Evolutionary conservation across 768 basidiomycete genomes (phyloP).

Genomic region (Floccularia luteovirens): DNA sequence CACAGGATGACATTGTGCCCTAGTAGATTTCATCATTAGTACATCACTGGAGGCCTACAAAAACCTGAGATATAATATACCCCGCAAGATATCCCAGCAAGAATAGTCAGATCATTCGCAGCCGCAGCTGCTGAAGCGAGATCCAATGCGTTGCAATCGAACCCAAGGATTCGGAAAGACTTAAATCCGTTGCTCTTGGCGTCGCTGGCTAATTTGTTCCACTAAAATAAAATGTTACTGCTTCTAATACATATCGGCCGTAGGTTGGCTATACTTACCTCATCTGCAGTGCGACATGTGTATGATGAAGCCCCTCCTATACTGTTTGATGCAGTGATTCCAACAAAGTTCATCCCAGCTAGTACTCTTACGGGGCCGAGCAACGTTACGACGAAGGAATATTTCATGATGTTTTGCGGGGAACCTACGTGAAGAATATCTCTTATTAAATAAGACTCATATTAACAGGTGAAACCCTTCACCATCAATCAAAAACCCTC

Average conservation of each 20-base stretch:
- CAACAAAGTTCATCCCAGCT: conserved; percentile 23
- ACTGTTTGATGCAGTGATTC: conserved; percentile 23
- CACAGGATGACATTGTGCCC: conserved; percentile 21
- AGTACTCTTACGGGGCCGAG: no score
- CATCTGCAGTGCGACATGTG: conserved; percentile 24
- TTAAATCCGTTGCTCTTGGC: conserved; percentile 22
- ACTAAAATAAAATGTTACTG: no score
- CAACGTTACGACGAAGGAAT: no score
- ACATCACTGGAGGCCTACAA: no score
- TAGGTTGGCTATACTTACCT: conserved; percentile 16
- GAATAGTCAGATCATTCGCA: conserved; percentile 17
- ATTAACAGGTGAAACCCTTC: no score
- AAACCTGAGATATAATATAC: conserved; percentile 18
- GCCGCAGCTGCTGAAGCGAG: conserved; percentile 25
- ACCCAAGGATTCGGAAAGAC: conserved; percentile 24
- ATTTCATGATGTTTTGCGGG: no score
- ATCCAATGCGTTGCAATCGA: conserved; percentile 28
- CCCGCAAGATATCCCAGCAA: conserved; percentile 32
- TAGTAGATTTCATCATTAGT: no score
- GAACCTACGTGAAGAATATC: no score
- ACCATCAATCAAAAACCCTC: no score
- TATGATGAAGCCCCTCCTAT: conserved; percentile 17
- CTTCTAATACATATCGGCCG: no score
- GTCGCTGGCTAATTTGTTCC: conserved; percentile 22
- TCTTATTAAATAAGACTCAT: no score